Conservation (phyloP, 345 rosid species). For the Gossypium herbaceum region DNA sequence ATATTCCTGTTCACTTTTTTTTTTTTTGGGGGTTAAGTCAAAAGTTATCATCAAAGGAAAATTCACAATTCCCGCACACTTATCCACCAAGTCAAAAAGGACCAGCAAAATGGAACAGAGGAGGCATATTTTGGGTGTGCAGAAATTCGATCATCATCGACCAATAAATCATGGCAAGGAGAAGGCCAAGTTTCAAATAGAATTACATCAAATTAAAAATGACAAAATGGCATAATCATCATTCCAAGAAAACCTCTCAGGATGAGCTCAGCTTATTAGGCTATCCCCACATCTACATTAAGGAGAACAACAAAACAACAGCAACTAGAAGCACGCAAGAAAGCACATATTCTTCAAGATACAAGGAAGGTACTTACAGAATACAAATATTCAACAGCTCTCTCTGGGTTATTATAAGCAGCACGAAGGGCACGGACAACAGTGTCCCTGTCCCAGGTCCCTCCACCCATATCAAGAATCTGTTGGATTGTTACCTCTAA, state of each 20-base stretch:
- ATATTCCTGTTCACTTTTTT: background rate
- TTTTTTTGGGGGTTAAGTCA: background rate
- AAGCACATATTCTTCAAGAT: background rate
- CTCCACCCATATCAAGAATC: slow-evolving; percentile 97
- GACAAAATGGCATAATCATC: background rate
- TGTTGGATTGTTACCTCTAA: slow-evolving; percentile 79
- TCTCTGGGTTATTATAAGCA: slow-evolving; percentile 90
- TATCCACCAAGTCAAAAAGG: background rate
- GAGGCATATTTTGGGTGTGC: background rate
- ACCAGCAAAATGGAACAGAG: background rate
- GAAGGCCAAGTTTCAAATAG: background rate
- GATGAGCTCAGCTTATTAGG: background rate
- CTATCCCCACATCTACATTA: background rate
- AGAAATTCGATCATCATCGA: background rate
- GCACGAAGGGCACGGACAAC: slow-evolving; percentile 94
- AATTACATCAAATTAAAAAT: background rate
- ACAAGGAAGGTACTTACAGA: slow-evolving; percentile 54
- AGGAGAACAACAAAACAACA: no score
- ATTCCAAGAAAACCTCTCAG: background rate
- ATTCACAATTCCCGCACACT: background rate
- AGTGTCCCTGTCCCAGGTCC: slow-evolving; percentile 84
- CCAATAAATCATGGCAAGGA: background rate
- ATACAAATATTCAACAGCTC: slow-evolving; percentile 96
- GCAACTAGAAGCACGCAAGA: no score
- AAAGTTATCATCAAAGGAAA: background rate